Evolutionary conservation across 2,329 filamentous ascomycete genomes (phyloP), one percentile per base, ranked within the genome.

Genomic region (Curvularia eragrostidis): DNA sequence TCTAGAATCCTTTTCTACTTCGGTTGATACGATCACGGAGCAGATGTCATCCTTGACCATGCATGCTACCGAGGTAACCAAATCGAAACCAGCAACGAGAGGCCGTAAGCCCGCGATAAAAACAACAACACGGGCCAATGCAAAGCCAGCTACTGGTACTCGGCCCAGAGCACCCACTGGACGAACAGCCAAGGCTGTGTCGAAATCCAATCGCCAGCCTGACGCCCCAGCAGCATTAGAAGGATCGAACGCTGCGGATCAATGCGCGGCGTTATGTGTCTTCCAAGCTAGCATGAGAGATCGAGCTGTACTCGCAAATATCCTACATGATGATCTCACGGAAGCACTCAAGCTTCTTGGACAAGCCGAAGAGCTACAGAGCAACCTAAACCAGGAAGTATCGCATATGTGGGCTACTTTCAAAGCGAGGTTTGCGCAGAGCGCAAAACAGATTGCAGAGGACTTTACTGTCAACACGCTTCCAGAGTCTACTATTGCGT

Each of bases 401-500:
- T 77, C 86, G 56, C 84, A 87, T 44, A 69, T 70, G 38, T 82
- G 91, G 53, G 82, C 86, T 10, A 86, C 85, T 56, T 91, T 90
- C 19, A 87, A 87, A 52, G 86, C 89, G 44, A 84, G 90, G 42
- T 81, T 92, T 58, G 83, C 86, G 15, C 84, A 89, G 73, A 90
- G 88, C 61, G 82, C 90, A 67, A 86, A 89, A 46, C 84, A 89
- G 68, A 91, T 97, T 81, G 84, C 88, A 12, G 84, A 85, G 4
- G 91, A 97, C 75, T 89, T 93, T 2, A 89, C 95, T 3, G 96
- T 94, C 75, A 96, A 91, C 18, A 90, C 94, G 9, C 84, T 98
- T 15, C 91, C 94, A 44, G 95, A 99, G 69, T 97, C 95, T 0
- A 97, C 93, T 0, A 88, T 97, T 24, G 96, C 93, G 0, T 89